Conservation (phyloP, 2,329 filamentous ascomycete genomes). For the Arthrobotrys sphaeroides region DNA sequence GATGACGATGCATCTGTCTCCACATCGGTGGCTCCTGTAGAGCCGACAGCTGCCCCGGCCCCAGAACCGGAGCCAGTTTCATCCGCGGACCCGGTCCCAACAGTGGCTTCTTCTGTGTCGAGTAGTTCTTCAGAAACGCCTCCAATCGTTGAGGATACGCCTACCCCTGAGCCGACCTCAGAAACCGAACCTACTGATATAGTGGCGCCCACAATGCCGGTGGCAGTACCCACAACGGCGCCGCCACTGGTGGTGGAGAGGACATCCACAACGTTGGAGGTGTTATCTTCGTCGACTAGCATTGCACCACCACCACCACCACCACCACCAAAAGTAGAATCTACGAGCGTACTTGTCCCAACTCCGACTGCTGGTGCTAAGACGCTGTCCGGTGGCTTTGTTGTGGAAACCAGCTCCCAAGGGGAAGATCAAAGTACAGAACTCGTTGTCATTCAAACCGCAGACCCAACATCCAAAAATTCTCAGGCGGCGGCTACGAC, state of each 20-base stretch:
- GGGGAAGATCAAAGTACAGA: background rate
- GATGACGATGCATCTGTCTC: slow-evolving; percentile 1
- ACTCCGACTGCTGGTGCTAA: background rate
- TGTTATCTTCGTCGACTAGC: background rate
- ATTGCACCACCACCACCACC: background rate
- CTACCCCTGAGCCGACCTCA: background rate
- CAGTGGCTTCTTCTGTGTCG: background rate
- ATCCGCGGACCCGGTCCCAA: background rate
- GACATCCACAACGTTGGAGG: background rate
- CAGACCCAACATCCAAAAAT: slow-evolving; percentile 11
- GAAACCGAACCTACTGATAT: background rate
- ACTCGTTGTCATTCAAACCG: slow-evolving; percentile 23
- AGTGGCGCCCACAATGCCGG: background rate
- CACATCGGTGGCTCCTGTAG: background rate
- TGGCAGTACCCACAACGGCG: background rate
- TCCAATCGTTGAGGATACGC: background rate
- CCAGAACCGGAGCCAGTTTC: slow-evolving; percentile 6
- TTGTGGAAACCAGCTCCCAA: background rate
- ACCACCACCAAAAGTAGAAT: background rate
- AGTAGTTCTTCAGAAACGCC: background rate
- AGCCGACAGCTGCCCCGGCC: background rate
- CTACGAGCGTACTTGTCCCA: background rate
- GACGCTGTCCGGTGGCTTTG: slow-evolving; percentile 14
- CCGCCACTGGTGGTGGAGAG: background rate
- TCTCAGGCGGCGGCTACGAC: background rate